Conservation (phyloP, 129 eudicot species). For the Helianthus annuus region DNA sequence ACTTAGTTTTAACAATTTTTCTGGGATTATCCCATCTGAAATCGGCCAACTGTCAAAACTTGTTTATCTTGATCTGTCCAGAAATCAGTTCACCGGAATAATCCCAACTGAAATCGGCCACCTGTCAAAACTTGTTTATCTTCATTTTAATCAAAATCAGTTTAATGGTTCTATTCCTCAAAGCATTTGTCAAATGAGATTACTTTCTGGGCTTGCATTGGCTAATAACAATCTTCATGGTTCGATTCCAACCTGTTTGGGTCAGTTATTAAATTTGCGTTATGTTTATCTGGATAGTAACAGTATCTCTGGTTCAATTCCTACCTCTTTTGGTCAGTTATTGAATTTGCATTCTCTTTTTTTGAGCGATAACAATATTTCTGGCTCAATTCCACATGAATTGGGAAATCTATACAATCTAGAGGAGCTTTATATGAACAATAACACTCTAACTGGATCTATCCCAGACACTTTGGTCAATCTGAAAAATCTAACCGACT, state of each 20-base stretch:
- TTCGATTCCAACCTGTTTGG: conserved; percentile 23
- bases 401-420: conserved; percentile 31
- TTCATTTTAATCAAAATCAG: conserved; percentile 25
- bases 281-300: conserved; percentile 7
- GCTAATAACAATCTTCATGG: conserved; percentile 26
- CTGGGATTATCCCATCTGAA: conserved; percentile 32
- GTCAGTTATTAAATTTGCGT: conserved; percentile 10
- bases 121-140: conserved; percentile 24
- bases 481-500: conserved; percentile 15
- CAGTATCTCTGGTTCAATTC: conserved; percentile 25
- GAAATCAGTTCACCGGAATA: conserved; percentile 27
- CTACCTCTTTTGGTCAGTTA: conserved; percentile 16
- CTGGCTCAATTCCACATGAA: conserved; percentile 22
- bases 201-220: conserved; percentile 19
- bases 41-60: conserved; percentile 26
- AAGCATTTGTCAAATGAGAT: conserved; percentile 16
- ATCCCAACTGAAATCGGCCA: conserved; percentile 39
- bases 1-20: conserved; percentile 26
- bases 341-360: neutral
- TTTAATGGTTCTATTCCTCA: conserved; percentile 31
- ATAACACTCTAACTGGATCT: conserved; percentile 28
- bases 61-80: conserved; percentile 27
- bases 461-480: conserved; percentile 34
- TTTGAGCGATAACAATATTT: conserved; percentile 9
- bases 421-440: conserved; percentile 9